Evolutionary conservation across 2,329 filamentous ascomycete genomes (phyloP).

Genomic region (Alternaria gansuensis): DNA sequence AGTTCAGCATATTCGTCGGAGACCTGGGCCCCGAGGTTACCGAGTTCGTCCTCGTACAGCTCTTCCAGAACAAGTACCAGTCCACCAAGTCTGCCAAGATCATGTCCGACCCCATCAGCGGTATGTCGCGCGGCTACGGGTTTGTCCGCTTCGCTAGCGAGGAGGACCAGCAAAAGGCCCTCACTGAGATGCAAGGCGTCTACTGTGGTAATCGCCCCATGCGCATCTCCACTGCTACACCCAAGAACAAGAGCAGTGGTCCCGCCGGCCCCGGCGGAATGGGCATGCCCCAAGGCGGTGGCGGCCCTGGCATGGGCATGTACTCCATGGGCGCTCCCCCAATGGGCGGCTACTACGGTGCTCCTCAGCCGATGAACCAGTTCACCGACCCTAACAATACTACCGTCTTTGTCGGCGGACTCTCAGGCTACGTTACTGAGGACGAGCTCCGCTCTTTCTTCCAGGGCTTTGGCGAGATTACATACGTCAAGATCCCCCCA

Average conservation of each 20-base stretch:
- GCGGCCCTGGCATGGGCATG: conserved; percentile 63
- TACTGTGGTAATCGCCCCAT: conserved; percentile 99
- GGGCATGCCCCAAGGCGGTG: conserved; percentile 58
- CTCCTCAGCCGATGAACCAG: conserved; percentile 92
- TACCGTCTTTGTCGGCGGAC: conserved; percentile 95
- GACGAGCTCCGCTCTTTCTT: conserved; percentile 99
- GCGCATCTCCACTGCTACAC: conserved; percentile 97
- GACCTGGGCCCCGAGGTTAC: conserved; percentile 98
- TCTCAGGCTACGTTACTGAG: conserved; percentile 98
- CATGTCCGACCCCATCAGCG: conserved; percentile 98
- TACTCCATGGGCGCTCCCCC: conserved; percentile 75
- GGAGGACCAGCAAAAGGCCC: conserved; percentile 91
- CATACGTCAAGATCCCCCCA: conserved; percentile 99
- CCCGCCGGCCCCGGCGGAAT: conserved; percentile 64
- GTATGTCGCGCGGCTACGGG: conserved; percentile 96
- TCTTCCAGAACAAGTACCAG: conserved; percentile 95
- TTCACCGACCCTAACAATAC: conserved; percentile 99
- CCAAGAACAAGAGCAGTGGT: conserved; percentile 81
- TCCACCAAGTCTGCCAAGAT: conserved; percentile 99
- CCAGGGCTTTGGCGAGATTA: conserved; percentile 99
- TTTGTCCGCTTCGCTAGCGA: conserved; percentile 98
- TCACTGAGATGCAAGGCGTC: conserved; percentile 98
- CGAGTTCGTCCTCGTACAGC: conserved; percentile 94
- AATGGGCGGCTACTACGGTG: conserved; percentile 68
- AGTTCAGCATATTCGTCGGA: conserved; percentile 97